Conservation (phyloP, 139 green algal genomes). For the Tetradesmus lagerheimii region DNA sequence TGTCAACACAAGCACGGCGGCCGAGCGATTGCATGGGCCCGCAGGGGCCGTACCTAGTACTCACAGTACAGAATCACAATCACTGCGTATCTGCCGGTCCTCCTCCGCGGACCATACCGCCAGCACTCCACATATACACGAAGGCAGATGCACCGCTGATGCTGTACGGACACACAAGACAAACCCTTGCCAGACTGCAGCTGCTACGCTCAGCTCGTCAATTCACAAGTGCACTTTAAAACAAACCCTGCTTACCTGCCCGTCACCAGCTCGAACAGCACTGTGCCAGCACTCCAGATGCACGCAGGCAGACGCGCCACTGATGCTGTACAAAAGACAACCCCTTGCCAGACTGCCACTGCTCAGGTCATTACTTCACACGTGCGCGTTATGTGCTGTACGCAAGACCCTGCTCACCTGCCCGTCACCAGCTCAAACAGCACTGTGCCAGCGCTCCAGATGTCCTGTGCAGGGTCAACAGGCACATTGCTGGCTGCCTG, state of each 20-base stretch:
- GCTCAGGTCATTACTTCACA: too few relatives aligned
- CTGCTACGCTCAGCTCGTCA: too few relatives aligned
- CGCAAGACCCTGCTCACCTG: constrained; percentile 3
- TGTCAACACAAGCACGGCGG: too few relatives aligned
- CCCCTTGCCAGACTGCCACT: neutral
- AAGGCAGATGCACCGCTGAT: neutral
- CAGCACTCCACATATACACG: neutral
- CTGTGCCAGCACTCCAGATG: neutral
- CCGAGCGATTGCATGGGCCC: too few relatives aligned
- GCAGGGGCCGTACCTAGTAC: too few relatives aligned
- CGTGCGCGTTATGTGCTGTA: neutral
- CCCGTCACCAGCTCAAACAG: constrained; percentile 19
- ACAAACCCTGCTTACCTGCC: neutral
- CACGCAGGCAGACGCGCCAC: too few relatives aligned
- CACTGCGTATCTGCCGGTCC: too few relatives aligned
- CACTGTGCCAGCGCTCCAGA: constrained; percentile 18
- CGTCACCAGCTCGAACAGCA: neutral
- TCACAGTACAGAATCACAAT: too few relatives aligned
- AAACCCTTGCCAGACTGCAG: neutral
- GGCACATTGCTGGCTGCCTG: neutral
- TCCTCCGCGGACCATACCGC: too few relatives aligned
- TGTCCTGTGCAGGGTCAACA: neutral
- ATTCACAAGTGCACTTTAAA: too few relatives aligned
- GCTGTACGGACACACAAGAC: neutral
- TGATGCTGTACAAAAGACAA: neutral